Evolutionary conservation across 208 protist species (phyloP).

Genomic region (Crithidia sp.): DNA sequence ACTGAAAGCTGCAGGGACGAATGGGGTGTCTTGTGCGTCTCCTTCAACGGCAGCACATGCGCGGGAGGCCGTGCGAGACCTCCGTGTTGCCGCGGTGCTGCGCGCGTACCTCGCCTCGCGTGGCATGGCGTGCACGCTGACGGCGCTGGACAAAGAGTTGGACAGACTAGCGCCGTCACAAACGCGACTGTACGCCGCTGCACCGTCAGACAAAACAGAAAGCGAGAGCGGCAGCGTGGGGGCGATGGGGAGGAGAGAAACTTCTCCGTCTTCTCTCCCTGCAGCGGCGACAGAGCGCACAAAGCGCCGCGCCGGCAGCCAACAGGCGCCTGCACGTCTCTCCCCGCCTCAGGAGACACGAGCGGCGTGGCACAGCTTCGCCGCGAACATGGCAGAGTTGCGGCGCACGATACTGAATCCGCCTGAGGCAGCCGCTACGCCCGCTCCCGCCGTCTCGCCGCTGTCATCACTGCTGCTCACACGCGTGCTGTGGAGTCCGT

Average conservation of each 20-base stretch:
- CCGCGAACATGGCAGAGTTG: constrained; percentile 10
- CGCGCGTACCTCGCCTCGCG: constrained; percentile 55
- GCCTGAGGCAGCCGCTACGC: not conserved
- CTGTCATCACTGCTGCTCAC: not conserved
- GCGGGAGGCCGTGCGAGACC: constrained; percentile 40
- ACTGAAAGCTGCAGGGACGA: no score
- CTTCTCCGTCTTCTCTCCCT: no score
- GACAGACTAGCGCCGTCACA: constrained; percentile 29
- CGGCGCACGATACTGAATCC: constrained; percentile 14
- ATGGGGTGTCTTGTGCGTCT: no score
- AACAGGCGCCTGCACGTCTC: no score
- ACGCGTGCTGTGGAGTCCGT: constrained; percentile 1
- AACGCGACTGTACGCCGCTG: constrained; percentile 3
- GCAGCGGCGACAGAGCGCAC: no score
- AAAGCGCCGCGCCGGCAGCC: no score
- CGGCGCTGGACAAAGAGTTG: constrained; percentile 50
- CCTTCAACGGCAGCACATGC: constrained; percentile 1
- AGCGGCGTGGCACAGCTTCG: constrained; percentile 24
- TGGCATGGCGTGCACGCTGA: constrained; percentile 48
- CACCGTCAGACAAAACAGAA: not conserved
- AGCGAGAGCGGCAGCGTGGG: not conserved
- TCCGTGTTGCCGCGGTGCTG: constrained; percentile 45
- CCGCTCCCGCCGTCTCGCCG: not conserved
- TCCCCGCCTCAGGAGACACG: constrained; percentile 9
- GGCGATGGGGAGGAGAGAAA: no score